Base-by-base conservation (phyloP, 495 filamentous ascomycete species). In the Tuber melanosporum region DNA sequence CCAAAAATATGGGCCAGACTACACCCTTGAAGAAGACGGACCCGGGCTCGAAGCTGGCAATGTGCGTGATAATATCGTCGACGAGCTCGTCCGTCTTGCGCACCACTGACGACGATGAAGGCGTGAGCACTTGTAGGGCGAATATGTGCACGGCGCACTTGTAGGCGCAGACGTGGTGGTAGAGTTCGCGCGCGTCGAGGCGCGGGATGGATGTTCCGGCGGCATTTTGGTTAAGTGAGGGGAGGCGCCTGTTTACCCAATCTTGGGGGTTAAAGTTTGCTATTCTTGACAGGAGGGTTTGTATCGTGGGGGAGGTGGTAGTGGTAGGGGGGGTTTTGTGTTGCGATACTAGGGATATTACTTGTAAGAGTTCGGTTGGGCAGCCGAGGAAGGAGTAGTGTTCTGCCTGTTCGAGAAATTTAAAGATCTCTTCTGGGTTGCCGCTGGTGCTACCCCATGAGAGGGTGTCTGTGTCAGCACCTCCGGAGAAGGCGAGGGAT, bases 341-440 rank as follows among this genome's bases (percentile, higher is more conserved):
- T 19, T 62, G n/a, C n/a, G 44, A 46, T 20, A 81, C 79, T 19
- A 72, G 76, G 52, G 82, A 77, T 26, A 83, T 81, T 12, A 78
- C 49, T 44, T 81, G 77, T 12, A 83, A 77, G 19, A 83, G 79
- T 46, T 81, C 79, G 1, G 82, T 79, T 20, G 82, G 82, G 44
- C 82, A 83, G 32, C 81, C 82, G 19, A 83, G 81, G 71, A 83
- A 83, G 22, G 79, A 82, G 57, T 83, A 83, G 45, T 78, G 76
- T 71, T 83, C 82, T 49, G 79, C 77, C 47, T 83, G 76, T 62
- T 73, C 72, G 9, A 83, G 75, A 49, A 75, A 74, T 41, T 52
- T 70, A 17, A 81, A 77, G 42, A 83, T 78, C 8, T 81, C 82
- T 3, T 75, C 62, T 52, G 49, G 72, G 71, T 77, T 57, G 52